Conservation (phyloP, 345 rosid genomes). For the Euphorbia pulcherrima region DNA sequence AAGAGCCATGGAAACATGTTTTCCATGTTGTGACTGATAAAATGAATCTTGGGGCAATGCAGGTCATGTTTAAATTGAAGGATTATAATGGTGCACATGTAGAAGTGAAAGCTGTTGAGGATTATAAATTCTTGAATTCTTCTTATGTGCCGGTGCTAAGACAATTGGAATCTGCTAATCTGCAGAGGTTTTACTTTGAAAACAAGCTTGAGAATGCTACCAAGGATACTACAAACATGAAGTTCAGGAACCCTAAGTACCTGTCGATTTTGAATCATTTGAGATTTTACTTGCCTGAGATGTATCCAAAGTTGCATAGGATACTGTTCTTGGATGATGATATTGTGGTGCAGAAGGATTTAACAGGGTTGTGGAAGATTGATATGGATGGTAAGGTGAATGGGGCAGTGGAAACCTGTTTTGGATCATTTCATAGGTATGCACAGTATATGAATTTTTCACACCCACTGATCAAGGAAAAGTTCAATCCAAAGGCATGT, state of each 20-base stretch:
- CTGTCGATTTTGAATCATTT: slow-evolving; percentile 87
- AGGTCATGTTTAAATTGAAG: slow-evolving; percentile 92
- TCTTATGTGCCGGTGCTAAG: slow-evolving; percentile 86
- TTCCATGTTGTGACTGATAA: slow-evolving; percentile 97
- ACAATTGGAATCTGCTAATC: slow-evolving; percentile 81
- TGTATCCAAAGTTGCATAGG: slow-evolving; percentile 87
- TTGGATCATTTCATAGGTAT: slow-evolving; percentile 93
- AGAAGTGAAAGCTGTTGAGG: slow-evolving; percentile 98
- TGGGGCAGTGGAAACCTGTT: slow-evolving; percentile 97
- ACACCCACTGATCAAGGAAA: slow-evolving; percentile 86
- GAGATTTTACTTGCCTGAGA: slow-evolving; percentile 92
- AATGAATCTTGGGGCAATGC: slow-evolving; percentile 99
- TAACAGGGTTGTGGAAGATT: slow-evolving; percentile 89
- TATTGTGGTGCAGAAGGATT: slow-evolving; percentile 92
- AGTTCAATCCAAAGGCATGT: slow-evolving; percentile 94
- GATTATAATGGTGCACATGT: slow-evolving; percentile 88
- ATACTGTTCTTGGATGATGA: slow-evolving; percentile 89
- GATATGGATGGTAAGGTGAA: slow-evolving; percentile 98
- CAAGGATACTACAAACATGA: slow-evolving; percentile 87
- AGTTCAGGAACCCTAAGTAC: slow-evolving; percentile 95
- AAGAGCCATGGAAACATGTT: slow-evolving; percentile 91
- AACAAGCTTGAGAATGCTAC: slow-evolving; percentile 92
- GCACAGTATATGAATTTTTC: slow-evolving; percentile 99
- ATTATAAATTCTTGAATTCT: slow-evolving; percentile 83
- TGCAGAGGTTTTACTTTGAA: slow-evolving; percentile 93